Evolutionary conservation across 257 asterid genomes (phyloP), one percentile per base, ranked within the genome.

Genomic region (Penstemon davidsonii): DNA sequence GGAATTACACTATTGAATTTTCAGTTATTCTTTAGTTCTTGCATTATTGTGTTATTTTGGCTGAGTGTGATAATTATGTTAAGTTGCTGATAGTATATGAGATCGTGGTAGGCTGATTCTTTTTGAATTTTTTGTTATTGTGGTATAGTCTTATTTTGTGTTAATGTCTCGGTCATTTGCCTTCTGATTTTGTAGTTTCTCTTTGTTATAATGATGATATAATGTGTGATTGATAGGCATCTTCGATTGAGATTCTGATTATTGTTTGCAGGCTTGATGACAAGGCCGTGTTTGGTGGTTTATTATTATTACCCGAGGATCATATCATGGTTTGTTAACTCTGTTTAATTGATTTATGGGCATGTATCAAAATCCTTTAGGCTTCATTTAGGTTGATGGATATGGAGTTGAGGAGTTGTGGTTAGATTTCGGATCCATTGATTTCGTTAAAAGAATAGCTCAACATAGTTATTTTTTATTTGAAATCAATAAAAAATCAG

Each of bases 1-100:
- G 6, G 60, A 15, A 62, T 56, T 3, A 44, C 39, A 55, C 4
- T 72, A 60, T 25, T 62, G 75, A 55, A 52, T 44, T 40, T 43
- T 39, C 1, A 2, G 50, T 53, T 42, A 44, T 58, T 61, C 7
- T 19, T 41, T 46, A 5, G 10, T 5, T 33, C 12, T 13, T 18
- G 6, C 10, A 49, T 3, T 42, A 1, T 38, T 8, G 12, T 12
- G 68, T 11, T 56, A 52, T 15, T 44, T 44, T 11, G 5, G 3
- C n/a, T n/a, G 18, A 45, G 59, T 13, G 45, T 58, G 18, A 44
- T 58, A 13, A 5, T 57, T 11, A 7, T 57, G 33, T 40, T 50
- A 7, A 1, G 19, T 57, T 56, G 66, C 58, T 55, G 38, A 7
- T 3, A n/a, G 43, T 8, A 7, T 2, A 15, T 8, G 38, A 40